phyloP scores from a whole-genome alignment of 805 yeast species.

The Schizosaccharomyces cryophilus region DNA sequence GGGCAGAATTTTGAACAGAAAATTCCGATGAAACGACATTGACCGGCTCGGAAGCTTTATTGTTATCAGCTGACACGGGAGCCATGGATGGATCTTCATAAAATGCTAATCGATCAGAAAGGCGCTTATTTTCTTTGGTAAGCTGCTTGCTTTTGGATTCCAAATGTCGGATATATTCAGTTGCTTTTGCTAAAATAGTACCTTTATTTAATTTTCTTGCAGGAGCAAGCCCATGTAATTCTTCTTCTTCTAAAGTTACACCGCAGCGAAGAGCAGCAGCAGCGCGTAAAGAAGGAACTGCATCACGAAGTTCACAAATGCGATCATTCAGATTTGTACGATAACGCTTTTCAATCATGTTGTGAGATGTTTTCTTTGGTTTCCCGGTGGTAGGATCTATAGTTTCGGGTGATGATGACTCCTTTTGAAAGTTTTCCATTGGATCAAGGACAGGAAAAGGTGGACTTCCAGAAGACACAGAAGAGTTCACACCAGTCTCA shows the following conservation, averaged over 20 bases:
- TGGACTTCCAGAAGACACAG: too few relatives aligned
- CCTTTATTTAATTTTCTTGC: conserved; percentile 58
- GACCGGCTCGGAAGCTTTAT: too few relatives aligned
- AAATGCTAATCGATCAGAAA: conserved; percentile 20
- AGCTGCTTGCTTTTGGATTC: conserved; percentile 33
- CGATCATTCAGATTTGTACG: conserved; percentile 52
- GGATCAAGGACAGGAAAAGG: too few relatives aligned
- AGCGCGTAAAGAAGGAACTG: conserved; percentile 53
- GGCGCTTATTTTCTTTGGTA: conserved; percentile 16
- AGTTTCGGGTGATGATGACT: not conserved
- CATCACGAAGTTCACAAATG: conserved; percentile 42
- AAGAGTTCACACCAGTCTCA: too few relatives aligned
- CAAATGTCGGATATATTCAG: conserved; percentile 54
- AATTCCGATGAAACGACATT: not conserved
- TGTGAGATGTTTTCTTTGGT: conserved; percentile 34
- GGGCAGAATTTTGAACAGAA: not conserved
- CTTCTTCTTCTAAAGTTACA: conserved; percentile 13
- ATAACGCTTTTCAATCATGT: conserved; percentile 60
- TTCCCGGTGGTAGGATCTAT: not conserved
- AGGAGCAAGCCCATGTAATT: conserved; percentile 53
- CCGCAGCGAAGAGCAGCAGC: conserved; percentile 26
- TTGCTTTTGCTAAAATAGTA: conserved; percentile 48
- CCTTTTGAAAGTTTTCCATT: too few relatives aligned
- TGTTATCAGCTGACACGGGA: not conserved
- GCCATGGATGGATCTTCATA: conserved; percentile 10